Base-by-base conservation (phyloP, 495 filamentous ascomycete genomes). In the Lepidopterella palustris region DNA sequence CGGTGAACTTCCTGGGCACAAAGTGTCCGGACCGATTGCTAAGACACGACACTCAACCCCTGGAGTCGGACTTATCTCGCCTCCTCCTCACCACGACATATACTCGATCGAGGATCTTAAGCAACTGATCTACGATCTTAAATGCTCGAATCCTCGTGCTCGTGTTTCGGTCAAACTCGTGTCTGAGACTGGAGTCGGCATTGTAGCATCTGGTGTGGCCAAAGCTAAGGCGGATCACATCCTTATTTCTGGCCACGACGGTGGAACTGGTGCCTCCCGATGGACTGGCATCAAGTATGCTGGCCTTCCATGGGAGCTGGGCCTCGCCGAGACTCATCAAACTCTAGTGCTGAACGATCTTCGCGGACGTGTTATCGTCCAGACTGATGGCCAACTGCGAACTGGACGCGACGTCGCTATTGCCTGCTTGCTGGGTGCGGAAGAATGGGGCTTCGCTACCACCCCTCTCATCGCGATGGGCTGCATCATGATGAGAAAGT, bases 221-320 rank as follows among this genome's bases (percentile, higher is more conserved):
- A 98, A 98, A 75, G 93, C 95, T 11, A 97, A 97, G 78, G 91
- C 93, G 57, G 93, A 98, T 67, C 93, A 98, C 71, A 95, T 98
- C 69, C 75, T 98, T 64, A 98, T 98, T 67, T 97, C 95, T 32
- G 95, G 93, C 57, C 93, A 98, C 67, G 93, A 98, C 72, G 93
- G 93, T 78, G 93, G 93, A 67, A 99, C 93, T 66, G 93, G 93
- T 79, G 93, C 93, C 59, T 97, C 93, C 40, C 80, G 93, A 67
- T 99, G 93, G 93, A 99, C 93, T 71, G 93, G 93, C 77, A 99
- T 99, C 83, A 97, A 97, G 76, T 97, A 97, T 73, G 93, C 95
- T 62, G 93, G 93, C 78, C 83, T 97, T 40, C 95, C 93, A 9
- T 99, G 93, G 93, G 93, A 99, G 73, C 73, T 99, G 66, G 93